A percentile compares a stretch with the other conserved stretches of the same genome.
phyloP scores from a whole-genome alignment of 768 basidiomycete species.

The Fibroporia radiculosa region DNA sequence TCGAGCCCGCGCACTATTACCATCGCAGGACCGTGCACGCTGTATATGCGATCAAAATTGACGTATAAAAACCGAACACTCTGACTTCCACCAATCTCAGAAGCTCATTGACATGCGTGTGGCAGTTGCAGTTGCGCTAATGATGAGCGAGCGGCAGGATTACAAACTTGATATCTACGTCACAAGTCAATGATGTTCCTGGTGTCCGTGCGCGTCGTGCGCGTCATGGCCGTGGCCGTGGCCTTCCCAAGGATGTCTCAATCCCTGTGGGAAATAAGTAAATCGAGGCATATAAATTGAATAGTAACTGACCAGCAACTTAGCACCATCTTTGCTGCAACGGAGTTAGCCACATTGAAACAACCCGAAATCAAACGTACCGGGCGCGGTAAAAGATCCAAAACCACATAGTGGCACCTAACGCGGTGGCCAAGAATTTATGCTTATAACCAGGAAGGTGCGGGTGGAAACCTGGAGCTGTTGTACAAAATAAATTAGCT shows the following conservation, averaged over 20 bases:
- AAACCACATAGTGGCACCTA: constrained; percentile 97
- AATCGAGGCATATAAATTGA: background rate
- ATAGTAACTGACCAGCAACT: constrained; percentile 24
- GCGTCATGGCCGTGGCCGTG: constrained; percentile 44
- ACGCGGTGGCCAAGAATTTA: constrained; percentile 71
- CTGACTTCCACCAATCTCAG: too few species aligned
- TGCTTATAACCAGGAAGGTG: constrained; percentile 76
- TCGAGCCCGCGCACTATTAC: too few species aligned
- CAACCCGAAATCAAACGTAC: constrained; percentile 37
- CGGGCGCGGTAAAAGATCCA: constrained; percentile 95
- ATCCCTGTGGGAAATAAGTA: constrained; percentile 19
- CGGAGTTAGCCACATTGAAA: constrained; percentile 2
- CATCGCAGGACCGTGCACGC: too few species aligned
- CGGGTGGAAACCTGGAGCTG: constrained; percentile 79
- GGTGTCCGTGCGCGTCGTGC: constrained; percentile 28
- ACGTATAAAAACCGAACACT: too few species aligned
- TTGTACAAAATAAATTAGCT: too few species aligned
- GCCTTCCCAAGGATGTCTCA: constrained; percentile 56
- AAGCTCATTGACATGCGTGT: background rate
- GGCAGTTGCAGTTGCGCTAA: too few species aligned
- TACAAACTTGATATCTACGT: too few species aligned
- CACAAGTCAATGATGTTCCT: constrained; percentile 34
- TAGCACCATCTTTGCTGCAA: constrained; percentile 32
- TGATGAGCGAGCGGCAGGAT: too few species aligned
- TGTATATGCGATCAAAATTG: too few species aligned